Percentiles rank a stretch among this genome's conserved stretches.
Evolutionary conservation across 768 basidiomycete species (phyloP).

Genomic region (Lentinula aciculospora): DNA sequence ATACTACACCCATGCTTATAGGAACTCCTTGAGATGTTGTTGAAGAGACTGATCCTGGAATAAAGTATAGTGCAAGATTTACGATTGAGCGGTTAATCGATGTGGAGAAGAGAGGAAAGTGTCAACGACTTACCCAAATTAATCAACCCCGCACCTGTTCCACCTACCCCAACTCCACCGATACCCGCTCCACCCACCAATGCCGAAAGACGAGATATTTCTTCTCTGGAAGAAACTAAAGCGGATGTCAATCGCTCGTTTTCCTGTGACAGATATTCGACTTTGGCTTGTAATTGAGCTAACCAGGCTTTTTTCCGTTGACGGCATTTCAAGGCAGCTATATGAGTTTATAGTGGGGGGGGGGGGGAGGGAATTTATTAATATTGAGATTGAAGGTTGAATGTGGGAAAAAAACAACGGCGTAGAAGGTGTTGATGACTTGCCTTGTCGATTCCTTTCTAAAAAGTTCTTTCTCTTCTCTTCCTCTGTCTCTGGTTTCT

Average conservation of each 20-base stretch:
- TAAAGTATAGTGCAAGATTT: too few relatives aligned
- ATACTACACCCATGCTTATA: conserved; percentile 1
- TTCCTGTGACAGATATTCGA: conserved; percentile 88
- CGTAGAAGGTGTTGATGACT: conserved; percentile 14
- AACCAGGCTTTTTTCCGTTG: conserved; percentile 99
- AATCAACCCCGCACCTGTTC: not conserved
- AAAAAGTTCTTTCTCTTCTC: conserved; percentile 96
- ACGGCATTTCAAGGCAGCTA: conserved; percentile 97
- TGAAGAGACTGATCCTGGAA: not conserved
- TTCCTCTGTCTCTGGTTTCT: conserved; percentile 95
- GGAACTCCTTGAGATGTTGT: not conserved
- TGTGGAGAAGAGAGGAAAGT: not conserved
- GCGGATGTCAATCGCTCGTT: conserved; percentile 91
- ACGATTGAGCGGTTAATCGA: too few relatives aligned
- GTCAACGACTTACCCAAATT: not conserved
- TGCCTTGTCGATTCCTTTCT: conserved; percentile 96
- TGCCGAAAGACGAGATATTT: conserved; percentile 78
- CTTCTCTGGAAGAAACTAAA: conserved; percentile 84
- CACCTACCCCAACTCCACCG: conserved; percentile 16
- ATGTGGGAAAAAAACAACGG: not conserved
- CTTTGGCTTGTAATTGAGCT: conserved; percentile 84
- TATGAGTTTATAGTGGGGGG: too few relatives aligned
- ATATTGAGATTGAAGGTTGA: not conserved
- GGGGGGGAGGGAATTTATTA: conserved; percentile 3
- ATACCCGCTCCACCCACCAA: conserved; percentile 65